Evolutionary conservation across 177 flowering plant genomes (phyloP), one percentile per base, ranked within the genome.

Genomic region (Tripterygium wilfordii): DNA sequence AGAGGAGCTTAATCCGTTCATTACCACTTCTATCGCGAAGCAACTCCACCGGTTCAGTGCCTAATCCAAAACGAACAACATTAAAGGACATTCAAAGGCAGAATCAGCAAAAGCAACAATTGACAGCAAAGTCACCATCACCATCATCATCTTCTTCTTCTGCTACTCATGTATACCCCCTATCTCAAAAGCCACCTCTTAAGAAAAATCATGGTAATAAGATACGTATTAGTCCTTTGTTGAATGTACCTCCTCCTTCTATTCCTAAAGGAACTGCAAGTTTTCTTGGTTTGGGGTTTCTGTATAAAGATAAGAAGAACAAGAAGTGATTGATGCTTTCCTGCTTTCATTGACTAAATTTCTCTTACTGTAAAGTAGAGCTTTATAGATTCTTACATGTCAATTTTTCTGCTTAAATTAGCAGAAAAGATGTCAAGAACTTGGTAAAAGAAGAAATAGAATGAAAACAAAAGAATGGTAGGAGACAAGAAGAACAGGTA

Each of bases 31-130:
- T 87, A 2, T 68, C 78, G 0, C 57, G 96, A 37, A 90, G 98
- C 64, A 77, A 85, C 43, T 90, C 98, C 22, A 87, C 96, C 3
- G 97, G 97, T 26, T 90, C 97, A 6, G 68, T 67, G 13, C 68
- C 76, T 25, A 67, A 66, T 60, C 61, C 70, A 15, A 73, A 82
- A 49, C 63, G 67, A 47, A 30, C 47, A 7, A 26, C 39, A 0
- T 18, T 57, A 10, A 79, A 71, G 53, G 68, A 61, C n/a, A 54
- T 33, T 23, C 61, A 61, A 29, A 83, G 67, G 53, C 76, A 58
- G 60, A 2, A 48, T 42, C 44, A 64, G 18, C 39, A 39, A 41
- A 52, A 53, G 29, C 50, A 48, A 10, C 67, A 58, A 56, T 55
- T 61, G 2, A 16, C n/a, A 42, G 3, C 45, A 23, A 47, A 27